These are phyloP conservation scores for Adiantum capillusveneris DNA, from an alignment of 75 land plant species.

Conservation along the genomic window DNA sequence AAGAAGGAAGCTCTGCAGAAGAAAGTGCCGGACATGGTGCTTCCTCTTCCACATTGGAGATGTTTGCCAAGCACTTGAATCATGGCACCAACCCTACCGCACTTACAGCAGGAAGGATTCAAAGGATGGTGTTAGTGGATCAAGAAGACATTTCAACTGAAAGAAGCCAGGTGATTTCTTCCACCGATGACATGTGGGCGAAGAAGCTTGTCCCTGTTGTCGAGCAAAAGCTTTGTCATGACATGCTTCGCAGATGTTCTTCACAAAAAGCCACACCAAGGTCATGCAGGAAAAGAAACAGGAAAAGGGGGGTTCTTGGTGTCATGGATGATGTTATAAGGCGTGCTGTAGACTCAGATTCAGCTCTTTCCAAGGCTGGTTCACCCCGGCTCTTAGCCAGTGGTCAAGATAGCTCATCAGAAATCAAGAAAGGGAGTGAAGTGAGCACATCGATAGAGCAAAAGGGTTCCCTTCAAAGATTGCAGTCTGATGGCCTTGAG, in stretches of 20 bases:
- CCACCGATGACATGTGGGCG: neutral
- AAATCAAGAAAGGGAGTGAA: neutral
- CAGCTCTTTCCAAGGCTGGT: neutral
- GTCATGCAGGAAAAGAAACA: neutral
- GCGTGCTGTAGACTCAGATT: neutral
- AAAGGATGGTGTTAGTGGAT: neutral
- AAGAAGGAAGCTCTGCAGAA: neutral
- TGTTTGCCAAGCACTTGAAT: conserved; percentile 1
- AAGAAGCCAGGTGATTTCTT: neutral
- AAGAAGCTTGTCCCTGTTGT: neutral
- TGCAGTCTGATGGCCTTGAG: conserved; percentile 7
- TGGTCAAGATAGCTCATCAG: neutral
- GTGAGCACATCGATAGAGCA: neutral
- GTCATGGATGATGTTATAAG: conserved; percentile 6
- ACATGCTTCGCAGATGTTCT: too few relatives aligned
- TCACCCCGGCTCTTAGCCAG: neutral
- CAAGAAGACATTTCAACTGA: neutral
- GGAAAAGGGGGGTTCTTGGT: conserved; percentile 4
- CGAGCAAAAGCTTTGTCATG: neutral
- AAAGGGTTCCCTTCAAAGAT: neutral
- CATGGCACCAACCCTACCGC: neutral
- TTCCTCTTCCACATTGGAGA: neutral
- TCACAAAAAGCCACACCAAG: neutral
- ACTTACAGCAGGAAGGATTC: too few relatives aligned
- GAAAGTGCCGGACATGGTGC: neutral